phyloP scores from a whole-genome alignment of 73 alveolate genomes.

The Paramecium tetraurelia region DNA sequence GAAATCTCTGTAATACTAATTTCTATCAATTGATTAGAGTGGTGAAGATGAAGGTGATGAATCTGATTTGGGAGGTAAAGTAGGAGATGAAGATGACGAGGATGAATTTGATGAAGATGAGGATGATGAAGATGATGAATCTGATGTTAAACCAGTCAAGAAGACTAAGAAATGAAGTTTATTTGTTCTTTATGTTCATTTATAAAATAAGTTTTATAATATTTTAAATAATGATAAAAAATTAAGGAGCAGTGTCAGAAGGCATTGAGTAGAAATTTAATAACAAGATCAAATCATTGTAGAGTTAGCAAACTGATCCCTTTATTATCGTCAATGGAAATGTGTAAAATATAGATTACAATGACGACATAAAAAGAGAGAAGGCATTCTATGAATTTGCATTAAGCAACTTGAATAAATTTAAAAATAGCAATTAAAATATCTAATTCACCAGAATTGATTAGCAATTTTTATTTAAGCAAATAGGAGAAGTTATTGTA shows the following conservation, averaged over 20 bases:
- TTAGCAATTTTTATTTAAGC: background rate
- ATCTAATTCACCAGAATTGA: background rate
- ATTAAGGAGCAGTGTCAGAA: background rate
- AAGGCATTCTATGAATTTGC: slow-evolving; percentile 1
- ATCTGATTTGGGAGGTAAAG: background rate
- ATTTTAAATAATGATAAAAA: background rate
- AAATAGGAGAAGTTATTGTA: background rate
- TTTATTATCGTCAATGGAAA: background rate
- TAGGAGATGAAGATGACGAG: background rate
- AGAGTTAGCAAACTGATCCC: background rate
- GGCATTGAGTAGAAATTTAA: background rate
- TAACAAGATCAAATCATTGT: background rate
- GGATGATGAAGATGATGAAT: slow-evolving; percentile 16
- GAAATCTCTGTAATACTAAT: background rate
- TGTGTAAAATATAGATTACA: background rate
- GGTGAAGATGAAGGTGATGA: slow-evolving; percentile 41
- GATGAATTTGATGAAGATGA: background rate
- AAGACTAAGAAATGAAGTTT: background rate
- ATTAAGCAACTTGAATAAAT: background rate
- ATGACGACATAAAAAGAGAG: background rate
- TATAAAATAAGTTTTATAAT: background rate
- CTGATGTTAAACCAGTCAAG: background rate
- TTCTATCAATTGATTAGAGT: background rate
- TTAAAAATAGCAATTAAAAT: background rate
- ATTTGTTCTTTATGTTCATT: background rate